phyloP scores from a whole-genome alignment of 768 basidiomycete species.

The Lentinula guzmanii region DNA sequence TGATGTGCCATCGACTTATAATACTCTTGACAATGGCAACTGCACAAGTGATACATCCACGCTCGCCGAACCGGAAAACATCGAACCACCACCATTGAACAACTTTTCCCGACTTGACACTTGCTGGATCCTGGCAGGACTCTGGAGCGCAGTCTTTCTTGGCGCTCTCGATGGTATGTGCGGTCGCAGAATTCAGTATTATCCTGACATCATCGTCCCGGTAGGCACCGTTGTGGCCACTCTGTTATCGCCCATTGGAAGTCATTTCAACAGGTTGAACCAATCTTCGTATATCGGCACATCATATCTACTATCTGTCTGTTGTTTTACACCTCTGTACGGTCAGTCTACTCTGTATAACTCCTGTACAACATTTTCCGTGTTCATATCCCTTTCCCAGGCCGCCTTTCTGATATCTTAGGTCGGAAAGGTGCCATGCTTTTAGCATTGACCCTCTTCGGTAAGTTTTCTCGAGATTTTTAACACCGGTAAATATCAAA shows the following conservation, averaged over 20 bases:
- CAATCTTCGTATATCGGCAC: conserved; percentile 87
- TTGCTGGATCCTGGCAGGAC: conserved; percentile 65
- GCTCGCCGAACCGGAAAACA: conserved; percentile 19
- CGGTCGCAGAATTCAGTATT: neutral
- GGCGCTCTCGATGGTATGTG: conserved; percentile 77
- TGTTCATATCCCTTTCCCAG: conserved; percentile 32
- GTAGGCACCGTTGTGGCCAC: conserved; percentile 85
- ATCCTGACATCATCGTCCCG: conserved; percentile 2
- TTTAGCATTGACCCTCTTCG: conserved; percentile 77
- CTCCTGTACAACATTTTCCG: neutral
- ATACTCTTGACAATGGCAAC: conserved; percentile 36
- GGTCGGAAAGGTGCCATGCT: conserved; percentile 87
- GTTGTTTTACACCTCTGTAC: conserved; percentile 88
- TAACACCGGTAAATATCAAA: neutral
- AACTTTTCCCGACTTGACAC: conserved; percentile 49
- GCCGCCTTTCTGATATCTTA: conserved; percentile 78
- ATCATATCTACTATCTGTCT: conserved; percentile 80
- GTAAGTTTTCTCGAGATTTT: conserved; percentile 29
- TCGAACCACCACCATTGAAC: conserved; percentile 26
- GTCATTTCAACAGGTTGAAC: conserved; percentile 74
- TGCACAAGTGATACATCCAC: conserved; percentile 18
- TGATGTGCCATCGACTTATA: conserved; percentile 41
- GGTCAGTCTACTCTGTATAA: conserved; percentile 35
- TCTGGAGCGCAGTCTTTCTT: conserved; percentile 81
- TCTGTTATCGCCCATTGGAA: conserved; percentile 78